A percentile compares a stretch with the other conserved stretches of the same genome.
Conservation (phyloP, 2,329 filamentous ascomycete species). For the Paecilomyces variotii region DNA sequence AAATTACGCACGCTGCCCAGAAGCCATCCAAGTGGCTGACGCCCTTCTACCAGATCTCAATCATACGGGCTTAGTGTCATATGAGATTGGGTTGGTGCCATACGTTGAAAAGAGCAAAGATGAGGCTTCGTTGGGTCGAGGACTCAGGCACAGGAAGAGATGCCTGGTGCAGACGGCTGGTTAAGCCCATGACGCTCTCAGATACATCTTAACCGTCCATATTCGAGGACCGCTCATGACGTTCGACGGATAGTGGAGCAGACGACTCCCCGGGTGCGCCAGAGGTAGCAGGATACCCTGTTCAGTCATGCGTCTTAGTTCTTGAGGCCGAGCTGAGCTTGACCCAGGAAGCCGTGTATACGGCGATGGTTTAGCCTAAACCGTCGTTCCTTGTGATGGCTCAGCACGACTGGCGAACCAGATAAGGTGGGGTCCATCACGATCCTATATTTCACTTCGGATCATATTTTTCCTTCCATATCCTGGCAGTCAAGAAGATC, state of each 20-base stretch:
- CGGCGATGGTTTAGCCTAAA: background rate
- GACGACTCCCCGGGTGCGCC: background rate
- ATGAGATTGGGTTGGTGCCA: background rate
- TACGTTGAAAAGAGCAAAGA: background rate
- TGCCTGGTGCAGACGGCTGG: background rate
- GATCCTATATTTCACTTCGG: slow-evolving; percentile 31
- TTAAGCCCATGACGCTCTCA: background rate
- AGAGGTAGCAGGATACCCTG: background rate
- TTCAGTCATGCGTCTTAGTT: background rate
- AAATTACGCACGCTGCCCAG: background rate
- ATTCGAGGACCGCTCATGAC: background rate
- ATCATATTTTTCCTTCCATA: slow-evolving; percentile 96
- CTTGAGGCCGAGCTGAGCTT: background rate
- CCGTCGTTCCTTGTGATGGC: background rate
- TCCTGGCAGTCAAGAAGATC: slow-evolving; percentile 49
- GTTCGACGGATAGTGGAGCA: background rate
- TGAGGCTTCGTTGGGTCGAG: background rate
- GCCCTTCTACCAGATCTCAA: background rate
- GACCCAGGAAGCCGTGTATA: background rate
- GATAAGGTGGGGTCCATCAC: background rate
- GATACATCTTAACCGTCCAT: background rate
- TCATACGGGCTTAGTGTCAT: background rate
- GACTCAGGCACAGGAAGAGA: background rate
- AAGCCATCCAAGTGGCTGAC: background rate
- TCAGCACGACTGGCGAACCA: background rate